phyloP scores from a whole-genome alignment of 768 basidiomycete species.

The Suillus paluster region DNA sequence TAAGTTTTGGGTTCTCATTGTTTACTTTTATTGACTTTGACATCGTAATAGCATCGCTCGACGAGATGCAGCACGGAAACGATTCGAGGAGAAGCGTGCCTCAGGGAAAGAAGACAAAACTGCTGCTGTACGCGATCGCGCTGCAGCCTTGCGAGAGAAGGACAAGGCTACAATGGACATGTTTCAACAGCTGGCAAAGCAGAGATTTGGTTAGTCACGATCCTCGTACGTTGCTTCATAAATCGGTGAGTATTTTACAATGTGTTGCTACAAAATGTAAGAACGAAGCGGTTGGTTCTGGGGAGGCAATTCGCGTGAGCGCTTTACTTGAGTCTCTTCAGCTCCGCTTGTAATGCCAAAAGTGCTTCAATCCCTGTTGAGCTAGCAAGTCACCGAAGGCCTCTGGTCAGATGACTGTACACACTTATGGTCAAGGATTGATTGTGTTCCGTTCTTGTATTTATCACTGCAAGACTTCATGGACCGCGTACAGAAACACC shows the following conservation, averaged over 20 bases:
- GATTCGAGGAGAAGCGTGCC: constrained; percentile 57
- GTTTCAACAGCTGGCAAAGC: constrained; percentile 92
- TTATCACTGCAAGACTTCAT: too few relatives aligned
- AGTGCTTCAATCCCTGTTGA: too few relatives aligned
- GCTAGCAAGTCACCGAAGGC: too few relatives aligned
- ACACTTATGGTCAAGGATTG: too few relatives aligned
- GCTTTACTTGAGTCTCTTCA: too few relatives aligned
- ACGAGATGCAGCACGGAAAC: constrained; percentile 71
- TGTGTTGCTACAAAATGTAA: background rate
- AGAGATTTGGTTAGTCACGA: constrained; percentile 70
- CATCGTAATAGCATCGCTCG: constrained; percentile 61
- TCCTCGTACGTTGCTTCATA: constrained; percentile 6
- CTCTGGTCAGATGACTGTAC: too few relatives aligned
- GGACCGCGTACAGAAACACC: too few relatives aligned
- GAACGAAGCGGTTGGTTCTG: too few relatives aligned
- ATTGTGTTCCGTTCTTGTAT: too few relatives aligned
- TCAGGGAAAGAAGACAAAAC: constrained; percentile 51
- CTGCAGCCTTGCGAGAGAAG: constrained; percentile 68
- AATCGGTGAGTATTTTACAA: constrained; percentile 20
- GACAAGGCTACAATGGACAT: constrained; percentile 96
- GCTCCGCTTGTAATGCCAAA: too few relatives aligned
- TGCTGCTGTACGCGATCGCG: constrained; percentile 61
- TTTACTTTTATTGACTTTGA: constrained; percentile 12
- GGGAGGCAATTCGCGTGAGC: too few relatives aligned
- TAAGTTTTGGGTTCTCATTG: constrained; percentile 38